Evolutionary conservation across 225 moss, liverwort and hornwort species (phyloP), one percentile per base, ranked within the genome.

Genomic region (Pseudoscleropodium purum): DNA sequence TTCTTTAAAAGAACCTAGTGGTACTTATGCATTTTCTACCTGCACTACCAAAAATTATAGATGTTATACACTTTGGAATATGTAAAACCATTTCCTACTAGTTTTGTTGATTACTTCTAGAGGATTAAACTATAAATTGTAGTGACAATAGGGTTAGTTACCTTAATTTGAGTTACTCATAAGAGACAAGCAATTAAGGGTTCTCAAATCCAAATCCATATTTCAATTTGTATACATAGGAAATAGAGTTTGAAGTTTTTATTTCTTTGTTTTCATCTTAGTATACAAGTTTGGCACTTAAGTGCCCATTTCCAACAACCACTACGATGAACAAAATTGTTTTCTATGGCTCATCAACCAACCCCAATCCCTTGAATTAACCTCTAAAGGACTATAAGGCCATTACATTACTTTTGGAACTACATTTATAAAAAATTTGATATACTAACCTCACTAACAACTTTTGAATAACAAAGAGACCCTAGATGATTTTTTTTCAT

Each of bases 1-100:
- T 2, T 36, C 54, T 78, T 56, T 57, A n/a, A 1, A 4, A 2
- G 6, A n/a, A 26, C 10, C 2, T 57, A 4, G 2, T n/a, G 1
- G 17, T 79, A 0, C 17, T 79, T n/a, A 26, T 6, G 16, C 56
- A 56, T n/a, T 26, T 79, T 78, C 1, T 36, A 0, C 36, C 14
- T 36, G 0, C 7, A 51, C 20, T 51, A 0, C 5, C 5, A 10
- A 16, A 25, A n/a, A 57, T 6, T n/a, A n/a, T 57, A n/a, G n/a
- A 79, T n/a, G 10, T 57, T 17, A 10, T 3, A n/a, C 10, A 36
- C 10, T 24, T 56, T 1, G 0, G 10, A n/a, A 18, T 57, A 26
- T 6, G 3, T 54, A 9, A 78, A 77, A 78, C 24, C 3, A 9
- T 15, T 36, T 77, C 13, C 13, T 75, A 14, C 1, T 52, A 0